Base-by-base conservation (phyloP, 371 early-diverging fungal genomes). In the Saksenaea vasiformis region DNA sequence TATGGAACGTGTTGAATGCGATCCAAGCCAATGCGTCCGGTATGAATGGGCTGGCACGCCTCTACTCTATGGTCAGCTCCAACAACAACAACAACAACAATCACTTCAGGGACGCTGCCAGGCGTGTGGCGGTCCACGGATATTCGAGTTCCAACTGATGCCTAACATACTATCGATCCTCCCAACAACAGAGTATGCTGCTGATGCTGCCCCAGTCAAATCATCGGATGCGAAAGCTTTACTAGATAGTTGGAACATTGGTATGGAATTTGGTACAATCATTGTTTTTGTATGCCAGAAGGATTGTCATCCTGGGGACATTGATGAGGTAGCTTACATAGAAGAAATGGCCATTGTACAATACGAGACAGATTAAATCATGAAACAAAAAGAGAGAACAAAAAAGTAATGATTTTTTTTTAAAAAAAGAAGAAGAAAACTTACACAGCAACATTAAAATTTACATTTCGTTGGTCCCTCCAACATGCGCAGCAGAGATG, bases 241-340 rank as follows among this genome's bases (percentile, higher is more conserved):
- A 26, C 74, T 85, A 19, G 80, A 87, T 54, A 74, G 78, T 54
- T 80, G 89, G 76, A 85, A 86, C 66, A 69, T 83, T 38, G 98
- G 98, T 11, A 89, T 96, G 90, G 98, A 97, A 65, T 97, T 92
- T 82, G 97, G 97, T 17, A 95, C 97, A 0, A 75, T 95, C 14
- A 62, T 96, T 67, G 84, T 93, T 3, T 97, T 87, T 72, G 86
- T 88, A 4, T 97, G 97, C 67, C 81, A 78, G 47, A 83, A 83
- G 17, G 94, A 97, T 73, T 97, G 97, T 67, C 85, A 78, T 62
- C 83, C 64, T 62, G 69, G 53, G 28, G 54, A 65, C 34, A 67
- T 73, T 43, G 72, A 74, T 31, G 67, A 61, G 0, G 77, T 83
- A 5, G 68, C 71, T 22, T 89, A 88, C 73, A 82, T 85, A 69